Evolutionary conservation across 78 protist species (phyloP).

Genomic region (Parvularia atlantis): DNA sequence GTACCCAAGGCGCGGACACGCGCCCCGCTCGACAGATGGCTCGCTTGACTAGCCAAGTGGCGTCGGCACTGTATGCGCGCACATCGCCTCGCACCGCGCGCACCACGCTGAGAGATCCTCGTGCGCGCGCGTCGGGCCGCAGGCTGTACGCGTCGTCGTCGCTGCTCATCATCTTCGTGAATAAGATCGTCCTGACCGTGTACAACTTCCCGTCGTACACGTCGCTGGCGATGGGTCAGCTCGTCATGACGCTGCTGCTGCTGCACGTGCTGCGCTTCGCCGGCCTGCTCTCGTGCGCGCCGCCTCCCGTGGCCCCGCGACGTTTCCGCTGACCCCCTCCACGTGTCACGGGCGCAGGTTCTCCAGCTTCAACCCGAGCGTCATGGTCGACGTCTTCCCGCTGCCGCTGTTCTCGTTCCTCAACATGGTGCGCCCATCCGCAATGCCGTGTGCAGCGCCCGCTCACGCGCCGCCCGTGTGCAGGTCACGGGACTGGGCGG

Average conservation of each 20-base stretch:
- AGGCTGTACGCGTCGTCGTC: slow-evolving; percentile 11
- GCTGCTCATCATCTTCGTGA: slow-evolving; percentile 16
- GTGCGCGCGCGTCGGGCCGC: no score
- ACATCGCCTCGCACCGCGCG: no score
- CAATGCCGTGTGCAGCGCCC: neutral
- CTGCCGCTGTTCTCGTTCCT: no score
- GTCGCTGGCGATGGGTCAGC: neutral
- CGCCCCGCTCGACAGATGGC: no score
- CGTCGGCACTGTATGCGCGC: no score
- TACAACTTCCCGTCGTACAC: neutral
- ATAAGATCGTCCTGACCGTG: slow-evolving; percentile 14
- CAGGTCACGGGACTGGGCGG: slow-evolving; percentile 27
- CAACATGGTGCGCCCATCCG: neutral
- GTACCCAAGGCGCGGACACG: no score
- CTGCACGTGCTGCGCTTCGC: neutral
- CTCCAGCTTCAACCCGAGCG: no score
- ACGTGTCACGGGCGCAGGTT: no score
- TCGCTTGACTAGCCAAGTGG: no score
- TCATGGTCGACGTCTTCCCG: no score
- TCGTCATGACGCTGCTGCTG: neutral
- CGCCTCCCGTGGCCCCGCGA: neutral
- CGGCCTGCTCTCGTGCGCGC: neutral
- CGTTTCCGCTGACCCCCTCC: neutral
- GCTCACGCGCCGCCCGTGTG: neutral
- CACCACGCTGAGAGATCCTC: no score